Base-by-base conservation (phyloP, 2,329 filamentous ascomycete species). In the Colletotrichum musae region DNA sequence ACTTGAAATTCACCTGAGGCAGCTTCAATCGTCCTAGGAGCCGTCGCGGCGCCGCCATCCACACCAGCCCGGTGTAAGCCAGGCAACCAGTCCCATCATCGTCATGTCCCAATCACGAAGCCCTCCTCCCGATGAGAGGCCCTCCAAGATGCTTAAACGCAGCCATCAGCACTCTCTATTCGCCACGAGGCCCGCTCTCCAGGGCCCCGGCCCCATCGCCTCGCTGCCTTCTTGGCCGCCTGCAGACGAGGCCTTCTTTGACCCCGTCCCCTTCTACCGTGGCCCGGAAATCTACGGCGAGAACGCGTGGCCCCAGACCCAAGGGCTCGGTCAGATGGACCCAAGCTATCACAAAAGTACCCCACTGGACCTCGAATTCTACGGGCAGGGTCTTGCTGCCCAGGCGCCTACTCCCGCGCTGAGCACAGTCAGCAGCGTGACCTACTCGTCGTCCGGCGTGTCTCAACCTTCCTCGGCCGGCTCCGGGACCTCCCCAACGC, bases 401-500 rank as follows among this genome's bases (percentile, higher is more conserved):
- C 45, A 64, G 36, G 28, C 52, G 12, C 32, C 56, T 41, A 56
- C 56, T 2, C 52, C 52, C n/a, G 72, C 74, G 7, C 62, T 72
- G 68, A 79, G 76, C 71, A 75, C 71, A 5, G 67, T 71, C 10
- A 77, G 77, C 58, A 72, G 71, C 36, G 73, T 76, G 45, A 76
- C 74, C 4, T 70, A 69, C 54, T 73, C 72, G 0, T 72, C 74
- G 1, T 72, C 73, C 15, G 68, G 62, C 24, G 45, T 53, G 10
- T 73, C 72, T 1, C 72, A 73, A 45, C 66, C 70, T 0, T 79
- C 77, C 1, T 79, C 79, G 4, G 72, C 73, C 3, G 75, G 75
- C 10, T 79, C 77, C 4, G 72, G 76, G 3, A 47, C 76, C 6
- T 80, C 79, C 0, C 75, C 78, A 2, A 68, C 77, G 0, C 74